phyloP scores from a whole-genome alignment of 129 eudicot species.

The Solidago caesia region DNA sequence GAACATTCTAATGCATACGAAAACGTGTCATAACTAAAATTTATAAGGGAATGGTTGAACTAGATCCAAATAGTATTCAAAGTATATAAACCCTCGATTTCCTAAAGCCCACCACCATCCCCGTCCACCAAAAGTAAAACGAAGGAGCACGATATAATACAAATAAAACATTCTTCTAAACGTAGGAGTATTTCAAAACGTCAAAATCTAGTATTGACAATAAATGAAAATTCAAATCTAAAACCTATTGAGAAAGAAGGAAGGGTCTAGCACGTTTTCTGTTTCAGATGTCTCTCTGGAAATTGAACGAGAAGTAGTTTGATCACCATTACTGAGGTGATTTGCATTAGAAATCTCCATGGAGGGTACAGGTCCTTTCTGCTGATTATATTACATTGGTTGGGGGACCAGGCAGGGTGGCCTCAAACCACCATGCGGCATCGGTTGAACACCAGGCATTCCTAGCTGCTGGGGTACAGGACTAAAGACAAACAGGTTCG shows the following conservation, averaged over 20 bases:
- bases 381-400: constrained; percentile 59
- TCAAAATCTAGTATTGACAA: neutral
- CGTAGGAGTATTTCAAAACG: constrained; percentile 1
- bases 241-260: neutral
- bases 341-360: constrained; percentile 44
- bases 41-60: constrained; percentile 3
- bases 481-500: constrained; percentile 34
- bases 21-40: neutral
- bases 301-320: constrained; percentile 29
- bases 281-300: constrained; percentile 47
- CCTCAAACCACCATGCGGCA: constrained; percentile 57
- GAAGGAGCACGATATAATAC: neutral
- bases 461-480: constrained; percentile 59
- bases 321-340: constrained; percentile 52
- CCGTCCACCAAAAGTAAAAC: neutral
- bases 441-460: constrained; percentile 55
- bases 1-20: constrained; percentile 12
- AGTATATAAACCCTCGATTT: constrained; percentile 21
- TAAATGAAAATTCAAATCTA: too few relatives aligned
- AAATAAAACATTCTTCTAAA: constrained; percentile 14
- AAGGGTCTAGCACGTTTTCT: constrained; percentile 42
- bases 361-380: constrained; percentile 37
- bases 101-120: constrained; percentile 8
- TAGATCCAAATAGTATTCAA: constrained; percentile 13
- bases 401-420: constrained; percentile 51